Conservation (phyloP, 768 basidiomycete genomes). For the Rhodotorula taiwanensis region DNA sequence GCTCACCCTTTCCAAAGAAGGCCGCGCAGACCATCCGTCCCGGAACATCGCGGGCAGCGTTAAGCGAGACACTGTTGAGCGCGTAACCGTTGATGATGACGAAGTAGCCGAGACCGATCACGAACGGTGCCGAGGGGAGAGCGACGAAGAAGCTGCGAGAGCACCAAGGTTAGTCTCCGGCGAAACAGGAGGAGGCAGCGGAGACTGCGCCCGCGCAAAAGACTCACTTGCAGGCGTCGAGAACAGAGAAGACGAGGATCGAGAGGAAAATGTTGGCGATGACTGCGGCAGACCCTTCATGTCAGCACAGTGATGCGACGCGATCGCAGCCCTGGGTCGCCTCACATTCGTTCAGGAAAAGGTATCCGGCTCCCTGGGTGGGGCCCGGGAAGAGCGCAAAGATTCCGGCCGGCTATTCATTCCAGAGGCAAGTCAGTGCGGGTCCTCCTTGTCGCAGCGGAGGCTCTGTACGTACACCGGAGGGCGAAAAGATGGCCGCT, state of each 20-base stretch:
- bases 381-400: slow-evolving; percentile 22
- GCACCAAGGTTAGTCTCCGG: background rate
- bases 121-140: slow-evolving; percentile 24
- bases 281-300: no score
- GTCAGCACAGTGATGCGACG: no score
- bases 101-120: slow-evolving; percentile 33
- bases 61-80: slow-evolving; percentile 25
- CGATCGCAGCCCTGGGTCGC: no score
- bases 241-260: slow-evolving; percentile 37
- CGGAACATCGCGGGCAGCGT: slow-evolving; percentile 34
- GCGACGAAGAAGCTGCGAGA: slow-evolving; percentile 28
- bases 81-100: slow-evolving; percentile 29
- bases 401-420: slow-evolving; percentile 23
- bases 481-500: slow-evolving; percentile 2
- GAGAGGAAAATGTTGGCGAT: slow-evolving; percentile 36
- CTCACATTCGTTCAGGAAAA: slow-evolving; percentile 33
- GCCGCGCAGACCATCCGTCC: slow-evolving; percentile 17
- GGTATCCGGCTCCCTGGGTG: slow-evolving; percentile 8
- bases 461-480: no score
- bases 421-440: background rate
- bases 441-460: no score
- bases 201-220: no score
- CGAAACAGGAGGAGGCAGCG: no score
- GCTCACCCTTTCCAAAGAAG: slow-evolving; percentile 14
- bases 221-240: slow-evolving; percentile 22